Base-by-base conservation (phyloP, 2,329 filamentous ascomycete genomes). In the Trichoderma koningiopsis region DNA sequence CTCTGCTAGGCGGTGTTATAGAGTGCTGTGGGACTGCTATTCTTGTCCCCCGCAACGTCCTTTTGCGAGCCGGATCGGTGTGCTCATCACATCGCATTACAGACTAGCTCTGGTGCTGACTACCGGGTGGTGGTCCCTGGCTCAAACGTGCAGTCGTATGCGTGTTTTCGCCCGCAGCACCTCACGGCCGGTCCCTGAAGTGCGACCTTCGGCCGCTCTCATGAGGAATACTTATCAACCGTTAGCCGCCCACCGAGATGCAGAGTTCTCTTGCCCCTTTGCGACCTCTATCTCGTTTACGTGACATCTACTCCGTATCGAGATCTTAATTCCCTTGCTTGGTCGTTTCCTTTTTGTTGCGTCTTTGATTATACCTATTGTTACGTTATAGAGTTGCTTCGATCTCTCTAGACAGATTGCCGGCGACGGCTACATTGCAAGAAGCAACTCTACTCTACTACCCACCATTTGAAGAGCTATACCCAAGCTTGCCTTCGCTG, bases 181-280 rank as follows among this genome's bases (percentile, higher is more conserved):
- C 68, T 70, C 47, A n/a, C 24, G 16, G 64, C 35, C 27, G 59
- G 63, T 57, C 49, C 33, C 52, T 62, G 52, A 63, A 43, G 67
- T 60, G 60, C 68, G 37, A 55, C 70, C 69, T 62, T 27, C 33
- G 27, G 61, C 55, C 67, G 22, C 47, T 49, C 55, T 58, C 40
- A 22, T 29, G 40, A 57, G n/a, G 66, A 66, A 79, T 85, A 85
- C 83, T 84, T 85, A 85, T 85, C 81, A 77, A 75, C 74, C 78
- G 76, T 77, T 81, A 83, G 78, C 79, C 82, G 81, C 83, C 83
- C 81, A 75, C 75, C 70, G 72, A 73, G 73, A 72, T 76, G 76
- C 75, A 72, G 76, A 74, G 72, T 74, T 73, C 75, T 77, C 75
- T 74, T 79, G 77, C 76, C 78, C 75, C 81, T 83, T 82, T 82